Evolutionary conservation across 1,139 yeast species (phyloP).

Genomic region (Citeromyces siamensis): DNA sequence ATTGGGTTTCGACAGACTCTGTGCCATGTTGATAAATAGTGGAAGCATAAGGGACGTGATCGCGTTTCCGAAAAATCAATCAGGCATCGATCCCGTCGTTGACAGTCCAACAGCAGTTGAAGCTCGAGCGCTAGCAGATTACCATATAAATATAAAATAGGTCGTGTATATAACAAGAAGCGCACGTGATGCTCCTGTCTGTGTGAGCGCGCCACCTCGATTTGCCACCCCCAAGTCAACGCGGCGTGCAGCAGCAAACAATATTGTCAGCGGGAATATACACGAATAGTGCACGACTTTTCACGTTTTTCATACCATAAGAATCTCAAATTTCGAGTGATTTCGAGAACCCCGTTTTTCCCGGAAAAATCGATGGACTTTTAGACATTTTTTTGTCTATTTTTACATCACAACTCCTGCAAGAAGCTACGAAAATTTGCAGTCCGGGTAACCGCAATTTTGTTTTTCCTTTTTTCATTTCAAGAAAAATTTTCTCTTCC

Average conservation of each 20-base stretch:
- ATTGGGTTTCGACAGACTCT: slow-evolving; percentile 83
- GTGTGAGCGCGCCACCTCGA: slow-evolving; percentile 1
- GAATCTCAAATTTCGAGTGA: background rate
- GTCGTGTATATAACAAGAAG: background rate
- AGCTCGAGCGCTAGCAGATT: slow-evolving; percentile 33
- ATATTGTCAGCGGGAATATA: too few relatives aligned
- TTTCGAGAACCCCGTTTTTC: background rate
- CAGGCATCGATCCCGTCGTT: slow-evolving; percentile 83
- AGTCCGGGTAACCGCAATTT: slow-evolving; percentile 1
- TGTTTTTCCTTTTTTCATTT: background rate
- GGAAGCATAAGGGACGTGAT: slow-evolving; percentile 81
- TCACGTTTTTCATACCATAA: too few relatives aligned
- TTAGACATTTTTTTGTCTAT: background rate
- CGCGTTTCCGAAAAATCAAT: slow-evolving; percentile 89
- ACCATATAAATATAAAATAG: slow-evolving; percentile 32
- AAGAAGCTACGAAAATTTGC: background rate
- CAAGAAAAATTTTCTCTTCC: background rate
- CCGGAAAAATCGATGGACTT: background rate
- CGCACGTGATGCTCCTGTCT: background rate
- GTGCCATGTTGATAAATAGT: slow-evolving; percentile 77
- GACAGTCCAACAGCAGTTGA: slow-evolving; percentile 67
- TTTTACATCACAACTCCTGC: background rate
- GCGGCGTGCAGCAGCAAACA: background rate
- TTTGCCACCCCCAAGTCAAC: background rate
- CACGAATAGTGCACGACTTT: too few relatives aligned